Evolutionary conservation across 108 stramenopile genomes (phyloP), one percentile per base, ranked within the genome.

Genomic region (Stephanodiscus minutulus): DNA sequence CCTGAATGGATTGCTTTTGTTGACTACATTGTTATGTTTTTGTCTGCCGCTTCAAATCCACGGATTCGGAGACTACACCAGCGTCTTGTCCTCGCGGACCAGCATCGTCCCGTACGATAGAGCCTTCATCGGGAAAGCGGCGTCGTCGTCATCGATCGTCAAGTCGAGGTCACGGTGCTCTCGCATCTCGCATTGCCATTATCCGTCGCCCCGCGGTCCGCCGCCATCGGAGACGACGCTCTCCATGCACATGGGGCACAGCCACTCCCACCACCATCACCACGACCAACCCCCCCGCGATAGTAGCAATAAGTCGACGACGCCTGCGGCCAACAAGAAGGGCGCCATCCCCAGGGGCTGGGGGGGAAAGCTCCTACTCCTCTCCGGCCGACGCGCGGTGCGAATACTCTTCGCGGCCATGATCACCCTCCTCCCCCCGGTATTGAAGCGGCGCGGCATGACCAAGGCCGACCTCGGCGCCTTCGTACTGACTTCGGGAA

Each of bases 241-340:
- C 18, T 70, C 81, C 31, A 83, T 83, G 82, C 82, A 83, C 53
- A 77, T 83, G 76, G 82, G 82, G 22, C 82, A 83, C 56, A 74
- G 73, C 49, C 82, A 79, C 67, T 36, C 58, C 18, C 78, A 78
- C 29, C 60, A 83, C 35, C 82, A 82, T 31, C 77, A 82, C 44
- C 37, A 53, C 36, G 53, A 78, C 22, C 41, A 41, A 13, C 64
- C 73, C 21, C 55, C 17, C 44, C 37, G 33, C 21, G 48, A 21
- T 18, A 58, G 72, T 20, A 39, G 36, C 13, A 6, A 66, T 59
- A 31, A 54, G 20, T 47, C 41, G 47, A 33, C 53, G 47, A 47
- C 41, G 35, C 48, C 35, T 0, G 17, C 70, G 24, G 17, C 13
- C 12, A 18, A 21, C 2, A 22, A 47, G 57, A 36, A 12, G 8